phyloP scores from a whole-genome alignment of 345 rosid genomes.

The Reutealis trisperma region DNA sequence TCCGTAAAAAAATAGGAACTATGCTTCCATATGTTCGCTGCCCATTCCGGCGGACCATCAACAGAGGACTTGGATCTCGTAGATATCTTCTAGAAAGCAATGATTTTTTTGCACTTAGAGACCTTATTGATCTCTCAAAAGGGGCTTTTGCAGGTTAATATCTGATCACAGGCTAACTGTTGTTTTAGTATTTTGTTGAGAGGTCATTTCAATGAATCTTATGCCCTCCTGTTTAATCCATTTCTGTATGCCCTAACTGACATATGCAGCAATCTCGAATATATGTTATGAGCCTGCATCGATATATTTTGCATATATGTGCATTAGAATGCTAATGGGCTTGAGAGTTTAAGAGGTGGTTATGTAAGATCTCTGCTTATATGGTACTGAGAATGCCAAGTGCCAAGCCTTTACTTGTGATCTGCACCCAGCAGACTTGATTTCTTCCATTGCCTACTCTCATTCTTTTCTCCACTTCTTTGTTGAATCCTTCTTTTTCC shows the following conservation, averaged over 20 bases:
- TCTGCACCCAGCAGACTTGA: neutral
- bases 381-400: neutral
- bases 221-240: neutral
- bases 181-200: neutral
- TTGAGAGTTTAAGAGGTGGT: neutral
- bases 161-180: constrained; percentile 13
- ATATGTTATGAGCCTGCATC: neutral
- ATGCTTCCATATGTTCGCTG: constrained; percentile 91
- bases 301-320: neutral
- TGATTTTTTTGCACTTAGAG: constrained; percentile 87
- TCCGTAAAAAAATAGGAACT: constrained; percentile 68
- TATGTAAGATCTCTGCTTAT: neutral
- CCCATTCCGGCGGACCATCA: constrained; percentile 78
- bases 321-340: neutral
- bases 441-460: neutral
- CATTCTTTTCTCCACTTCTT: neutral
- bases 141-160: constrained; percentile 92
- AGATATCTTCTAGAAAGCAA: constrained; percentile 92
- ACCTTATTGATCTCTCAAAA: constrained; percentile 94
- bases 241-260: neutral
- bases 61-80: constrained; percentile 81
- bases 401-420: neutral
- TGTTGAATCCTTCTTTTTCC: neutral
- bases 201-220: neutral
- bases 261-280: neutral